Base-by-base conservation (phyloP, 495 filamentous ascomycete genomes). In the Cercophora samala region DNA sequence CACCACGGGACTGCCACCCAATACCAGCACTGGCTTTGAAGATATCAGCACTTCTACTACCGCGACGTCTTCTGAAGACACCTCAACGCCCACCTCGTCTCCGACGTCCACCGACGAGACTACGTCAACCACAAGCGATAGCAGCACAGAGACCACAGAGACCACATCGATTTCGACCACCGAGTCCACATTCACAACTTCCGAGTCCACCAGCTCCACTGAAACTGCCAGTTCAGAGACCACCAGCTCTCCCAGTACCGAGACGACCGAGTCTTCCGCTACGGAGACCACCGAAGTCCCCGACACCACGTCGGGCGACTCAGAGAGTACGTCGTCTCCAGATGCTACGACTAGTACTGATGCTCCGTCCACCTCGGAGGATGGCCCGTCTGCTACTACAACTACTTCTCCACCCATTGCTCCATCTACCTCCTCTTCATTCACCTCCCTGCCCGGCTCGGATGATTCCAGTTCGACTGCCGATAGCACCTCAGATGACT, bases 1-100 rank as follows among this genome's bases (percentile, higher is more conserved):
- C 5, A 68, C 32, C 23, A 17, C 68, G 2, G 76, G 79, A 70
- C 64, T 51, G 19, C 25, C 75, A 22, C 46, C 73, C 15, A 73
- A 68, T 60, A 76, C 66, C 60, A 19, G 32, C 26, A 78, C 75
- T 29, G 63, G 63, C 13, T 53, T 66, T 22, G 59, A 64, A 25
- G 61, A 69, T 17, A 69, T 71, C 52, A 68, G 73, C n/a, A 56
- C 53, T 21, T 67, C 60, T 5, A 54, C 68, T 6, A 63, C 71
- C 18, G 68, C 76, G 54, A 63, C 69, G n/a, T 63, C 68, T 62
- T 54, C 60, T 29, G 32, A 46, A 58, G 23, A 60, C 19, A 23
- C 26, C n/a, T 55, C 37, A 13, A 46, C 37, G 11, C 37, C 37
- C 37, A 46, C 37, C 13, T 46, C 37, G 6, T 9, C 59, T 22